Evolutionary conservation across 129 eudicot species (phyloP).

Genomic region (Saussurea involucrata): DNA sequence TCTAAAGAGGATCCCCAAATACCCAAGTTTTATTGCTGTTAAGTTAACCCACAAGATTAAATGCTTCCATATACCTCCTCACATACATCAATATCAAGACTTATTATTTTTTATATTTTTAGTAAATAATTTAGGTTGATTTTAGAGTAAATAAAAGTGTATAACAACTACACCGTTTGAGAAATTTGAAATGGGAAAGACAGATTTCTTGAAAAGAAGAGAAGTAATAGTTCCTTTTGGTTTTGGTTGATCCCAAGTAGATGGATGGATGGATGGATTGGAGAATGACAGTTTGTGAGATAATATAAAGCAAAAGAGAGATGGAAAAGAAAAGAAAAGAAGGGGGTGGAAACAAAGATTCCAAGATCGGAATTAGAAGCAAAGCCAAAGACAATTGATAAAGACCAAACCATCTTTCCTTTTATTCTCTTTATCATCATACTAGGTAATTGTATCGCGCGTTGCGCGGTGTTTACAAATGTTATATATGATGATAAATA

Average conservation of each 20-base stretch:
- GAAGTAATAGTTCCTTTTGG: conserved; percentile 22
- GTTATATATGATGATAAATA: no score
- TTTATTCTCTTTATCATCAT: conserved; percentile 1
- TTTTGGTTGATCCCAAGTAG: conserved; percentile 37
- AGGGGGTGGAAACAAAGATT: conserved; percentile 33
- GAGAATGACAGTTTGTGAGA: conserved; percentile 34
- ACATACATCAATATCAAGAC: no score
- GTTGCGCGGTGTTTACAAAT: no score
- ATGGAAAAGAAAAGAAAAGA: conserved; percentile 5
- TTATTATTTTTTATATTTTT: no score
- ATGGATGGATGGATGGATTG: conserved; percentile 26
- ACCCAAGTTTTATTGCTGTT: no score
- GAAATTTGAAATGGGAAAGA: conserved; percentile 3
- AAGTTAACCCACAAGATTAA: no score
- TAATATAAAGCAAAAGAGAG: not conserved
- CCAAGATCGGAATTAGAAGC: conserved; percentile 34
- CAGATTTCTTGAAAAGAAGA: conserved; percentile 37
- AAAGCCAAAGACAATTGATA: conserved; percentile 10
- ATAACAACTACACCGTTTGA: no score
- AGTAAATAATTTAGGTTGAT: no score
- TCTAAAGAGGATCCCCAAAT: no score
- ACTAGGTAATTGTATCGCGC: no score
- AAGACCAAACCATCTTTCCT: conserved; percentile 14
- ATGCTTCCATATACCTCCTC: no score
- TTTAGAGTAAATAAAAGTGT: no score